A percentile compares a stretch with the other conserved stretches of the same genome.
Evolutionary conservation across 257 asterid species (phyloP).

Genomic region (Scutellaria barbata): DNA sequence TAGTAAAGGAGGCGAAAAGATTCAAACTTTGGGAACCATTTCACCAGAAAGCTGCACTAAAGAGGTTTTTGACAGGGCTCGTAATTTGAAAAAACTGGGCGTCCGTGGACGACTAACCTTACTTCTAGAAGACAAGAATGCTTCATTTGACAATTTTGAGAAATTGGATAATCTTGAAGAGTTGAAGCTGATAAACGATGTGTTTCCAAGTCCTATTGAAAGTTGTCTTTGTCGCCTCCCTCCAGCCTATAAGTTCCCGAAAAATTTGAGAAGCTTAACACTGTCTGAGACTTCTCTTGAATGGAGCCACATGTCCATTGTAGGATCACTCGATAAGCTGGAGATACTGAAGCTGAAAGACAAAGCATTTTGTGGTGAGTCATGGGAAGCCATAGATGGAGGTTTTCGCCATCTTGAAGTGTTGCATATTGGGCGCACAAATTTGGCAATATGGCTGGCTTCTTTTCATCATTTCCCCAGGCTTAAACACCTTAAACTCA

Average conservation of each 20-base stretch:
- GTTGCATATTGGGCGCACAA: slow-evolving; percentile 30
- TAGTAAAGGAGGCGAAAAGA: slow-evolving; percentile 27
- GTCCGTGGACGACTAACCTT: slow-evolving; percentile 41
- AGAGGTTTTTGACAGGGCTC: slow-evolving; percentile 37
- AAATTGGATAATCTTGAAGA: slow-evolving; percentile 42
- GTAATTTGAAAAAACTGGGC: slow-evolving; percentile 42
- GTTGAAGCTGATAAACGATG: slow-evolving; percentile 47
- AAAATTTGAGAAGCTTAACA: slow-evolving; percentile 37
- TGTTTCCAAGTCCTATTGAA: slow-evolving; percentile 19
- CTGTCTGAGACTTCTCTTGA: slow-evolving; percentile 33
- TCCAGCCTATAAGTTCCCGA: slow-evolving; percentile 37
- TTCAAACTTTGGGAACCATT: slow-evolving; percentile 46
- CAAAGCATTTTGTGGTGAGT: slow-evolving; percentile 31
- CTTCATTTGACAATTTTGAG: slow-evolving; percentile 40
- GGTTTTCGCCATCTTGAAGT: slow-evolving; percentile 39
- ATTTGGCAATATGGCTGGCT: slow-evolving; percentile 34
- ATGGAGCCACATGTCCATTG: slow-evolving; percentile 37
- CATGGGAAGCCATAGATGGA: slow-evolving; percentile 35
- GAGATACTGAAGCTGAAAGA: slow-evolving; percentile 40
- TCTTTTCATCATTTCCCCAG: slow-evolving; percentile 35
- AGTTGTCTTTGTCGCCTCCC: slow-evolving; percentile 30
- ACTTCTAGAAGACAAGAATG: slow-evolving; percentile 32
- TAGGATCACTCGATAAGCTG: slow-evolving; percentile 36
- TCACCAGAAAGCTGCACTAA: slow-evolving; percentile 46
- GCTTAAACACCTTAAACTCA: slow-evolving; percentile 29